Conservation (phyloP, 2,329 filamentous ascomycete species). For the Penicillium sp. region DNA sequence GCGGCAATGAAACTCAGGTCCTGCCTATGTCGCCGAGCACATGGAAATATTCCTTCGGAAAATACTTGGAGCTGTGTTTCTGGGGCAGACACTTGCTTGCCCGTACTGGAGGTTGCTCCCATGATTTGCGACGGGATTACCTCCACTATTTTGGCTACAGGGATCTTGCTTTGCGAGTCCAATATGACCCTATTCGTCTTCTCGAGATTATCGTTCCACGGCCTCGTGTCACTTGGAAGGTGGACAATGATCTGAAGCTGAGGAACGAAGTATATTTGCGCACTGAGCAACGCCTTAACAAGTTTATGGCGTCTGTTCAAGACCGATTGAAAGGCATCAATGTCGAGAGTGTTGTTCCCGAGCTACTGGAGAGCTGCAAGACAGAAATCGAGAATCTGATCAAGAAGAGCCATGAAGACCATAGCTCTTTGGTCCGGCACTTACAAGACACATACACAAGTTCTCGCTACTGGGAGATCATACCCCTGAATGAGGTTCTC, state of each 20-base stretch:
- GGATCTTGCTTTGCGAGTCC: slow-evolving; percentile 80
- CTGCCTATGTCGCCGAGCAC: slow-evolving; percentile 90
- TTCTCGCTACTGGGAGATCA: slow-evolving; percentile 94
- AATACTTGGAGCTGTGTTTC: slow-evolving; percentile 96
- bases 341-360: slow-evolving; percentile 82
- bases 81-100: slow-evolving; percentile 81
- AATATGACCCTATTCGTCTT: slow-evolving; percentile 88
- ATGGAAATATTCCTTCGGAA: slow-evolving; percentile 98
- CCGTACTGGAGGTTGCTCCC: slow-evolving; percentile 75
- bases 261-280: slow-evolving; percentile 88
- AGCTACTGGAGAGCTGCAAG: slow-evolving; percentile 79
- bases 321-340: slow-evolving; percentile 82
- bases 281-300: slow-evolving; percentile 76
- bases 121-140: slow-evolving; percentile 90
- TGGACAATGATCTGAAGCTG: slow-evolving; percentile 85
- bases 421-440: slow-evolving; percentile 67
- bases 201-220: slow-evolving; percentile 93
- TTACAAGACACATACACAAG: slow-evolving; percentile 88
- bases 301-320: slow-evolving; percentile 85
- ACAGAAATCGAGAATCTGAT: slow-evolving; percentile 74
- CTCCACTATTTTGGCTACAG: slow-evolving; percentile 88
- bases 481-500: slow-evolving; percentile 85
- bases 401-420: slow-evolving; percentile 80
- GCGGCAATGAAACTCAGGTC: slow-evolving; percentile 83
- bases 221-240: slow-evolving; percentile 92